Evolutionary conservation across 495 filamentous ascomycete genomes (phyloP).

Genomic region (Aspergillus kassunensis): DNA sequence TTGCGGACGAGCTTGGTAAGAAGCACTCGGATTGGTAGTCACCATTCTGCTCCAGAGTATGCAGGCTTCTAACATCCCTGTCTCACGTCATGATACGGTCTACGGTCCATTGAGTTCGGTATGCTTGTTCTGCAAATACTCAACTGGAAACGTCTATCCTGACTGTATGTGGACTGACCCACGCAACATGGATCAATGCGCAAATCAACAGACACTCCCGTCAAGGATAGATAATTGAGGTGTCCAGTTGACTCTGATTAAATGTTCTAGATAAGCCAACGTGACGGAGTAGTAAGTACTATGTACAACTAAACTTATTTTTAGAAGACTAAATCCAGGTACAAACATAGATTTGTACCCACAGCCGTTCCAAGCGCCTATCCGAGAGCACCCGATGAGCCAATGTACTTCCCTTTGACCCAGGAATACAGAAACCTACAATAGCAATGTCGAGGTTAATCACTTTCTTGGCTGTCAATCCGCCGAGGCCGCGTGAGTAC

Average conservation of each 20-base stretch:
- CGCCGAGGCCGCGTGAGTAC: no score
- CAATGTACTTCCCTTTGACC: not conserved
- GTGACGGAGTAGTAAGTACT: no score
- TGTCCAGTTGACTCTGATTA: not conserved
- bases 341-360: not conserved
- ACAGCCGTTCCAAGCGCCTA: not conserved
- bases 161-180: not conserved
- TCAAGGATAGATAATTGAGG: not conserved
- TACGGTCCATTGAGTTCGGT: not conserved
- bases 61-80: not conserved
- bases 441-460: no score
- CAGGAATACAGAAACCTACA: no score
- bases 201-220: not conserved
- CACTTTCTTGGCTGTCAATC: no score
- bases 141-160: not conserved
- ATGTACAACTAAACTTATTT: slow-evolving; percentile 1
- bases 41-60: no score
- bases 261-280: not conserved
- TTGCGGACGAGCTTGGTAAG: not conserved
- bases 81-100: not conserved
- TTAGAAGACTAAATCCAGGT: slow-evolving; percentile 4
- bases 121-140: not conserved
- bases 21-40: no score
- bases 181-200: not conserved
- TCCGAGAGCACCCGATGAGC: slow-evolving; percentile 8